Base-by-base conservation (phyloP, 192 early-diverging fungal genomes). In the Kickxella alabastrina region DNA sequence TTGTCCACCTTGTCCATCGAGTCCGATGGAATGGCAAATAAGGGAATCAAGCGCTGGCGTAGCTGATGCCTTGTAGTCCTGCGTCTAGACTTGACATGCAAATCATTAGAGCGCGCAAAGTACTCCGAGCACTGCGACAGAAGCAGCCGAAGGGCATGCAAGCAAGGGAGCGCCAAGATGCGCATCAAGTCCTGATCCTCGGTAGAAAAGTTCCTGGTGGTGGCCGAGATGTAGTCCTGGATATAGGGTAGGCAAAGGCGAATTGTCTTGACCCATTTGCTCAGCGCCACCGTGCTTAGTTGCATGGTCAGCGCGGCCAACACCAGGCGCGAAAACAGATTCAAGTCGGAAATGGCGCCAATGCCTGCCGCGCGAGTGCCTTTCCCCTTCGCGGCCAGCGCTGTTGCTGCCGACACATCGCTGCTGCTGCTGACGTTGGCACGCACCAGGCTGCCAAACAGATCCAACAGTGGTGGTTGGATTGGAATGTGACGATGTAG, bases 221-320 rank as follows among this genome's bases (percentile, higher is more conserved):
- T 22, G n/a, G n/a, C n/a, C 2, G 38, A 25, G 5, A 59, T 49
- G 17, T 52, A 51, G 10, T 56, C 49, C 31, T 68, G 71, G 10
- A 68, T 49, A 32, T 42, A 52, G 0, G 71, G 71, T 34, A 57
- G 15, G 15, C 40, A 40, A n/a, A 19, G 12, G 4, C 32, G 22
- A n/a, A 75, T 4, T 3, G 49, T 52, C 24, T 40, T 53, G 23
- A 54, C 64, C 71, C 71, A 75, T 9, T 46, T 57, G 43, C 57
- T 49, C 43, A 75, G 49, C 21, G 65, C 52, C 22, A 53, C 60
- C 17, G 53, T 34, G 17, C 57, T 47, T 17, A 63, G 26, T 46
- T 75, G 71, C 64, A 64, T 24, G 7, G 71, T 59, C 17, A 75
- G 53, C 10, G 64, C 71, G 0, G 65, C 55, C 10, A 75, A 56